A percentile compares a stretch with the other conserved stretches of the same genome.
Conservation (phyloP, 148 eudicot species). For the Vaccinium myrtillus region DNA sequence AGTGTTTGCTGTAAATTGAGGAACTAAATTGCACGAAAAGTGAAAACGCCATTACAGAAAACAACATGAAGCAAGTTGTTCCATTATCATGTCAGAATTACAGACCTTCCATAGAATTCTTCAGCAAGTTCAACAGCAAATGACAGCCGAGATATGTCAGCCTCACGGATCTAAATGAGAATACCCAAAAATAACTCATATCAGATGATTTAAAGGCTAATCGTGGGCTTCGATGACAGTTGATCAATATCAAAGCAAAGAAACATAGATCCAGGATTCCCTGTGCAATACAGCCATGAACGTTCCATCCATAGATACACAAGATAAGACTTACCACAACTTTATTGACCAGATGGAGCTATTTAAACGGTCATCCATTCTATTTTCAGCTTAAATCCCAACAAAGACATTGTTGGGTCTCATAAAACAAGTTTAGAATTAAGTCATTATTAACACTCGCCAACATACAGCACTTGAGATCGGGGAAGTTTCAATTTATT, state of each 20-base stretch:
- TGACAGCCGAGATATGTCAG: constrained; percentile 92
- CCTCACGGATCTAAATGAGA: constrained; percentile 78
- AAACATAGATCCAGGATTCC: neutral
- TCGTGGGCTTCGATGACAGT: neutral
- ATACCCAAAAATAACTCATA: neutral
- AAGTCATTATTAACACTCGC: neutral
- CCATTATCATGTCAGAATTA: constrained; percentile 10
- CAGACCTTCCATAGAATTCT: constrained; percentile 95
- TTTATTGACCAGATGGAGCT: neutral
- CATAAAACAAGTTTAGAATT: neutral
- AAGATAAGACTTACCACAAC: neutral
- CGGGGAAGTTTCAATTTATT: neutral
- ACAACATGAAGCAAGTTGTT: constrained; percentile 7
- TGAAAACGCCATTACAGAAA: neutral
- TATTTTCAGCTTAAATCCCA: neutral
- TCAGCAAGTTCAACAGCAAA: constrained; percentile 99
- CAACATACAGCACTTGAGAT: neutral
- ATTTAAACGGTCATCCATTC: constrained; percentile 4
- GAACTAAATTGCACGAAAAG: neutral
- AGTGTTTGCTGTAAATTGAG: constrained; percentile 26
- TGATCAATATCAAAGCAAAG: neutral
- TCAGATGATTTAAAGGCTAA: neutral
- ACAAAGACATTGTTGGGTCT: neutral
- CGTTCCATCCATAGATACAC: neutral
- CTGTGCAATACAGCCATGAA: neutral